These are phyloP conservation scores for Cocos nucifera DNA, from an alignment of 176 grass and related monocot genomes.

Conservation along the genomic window DNA sequence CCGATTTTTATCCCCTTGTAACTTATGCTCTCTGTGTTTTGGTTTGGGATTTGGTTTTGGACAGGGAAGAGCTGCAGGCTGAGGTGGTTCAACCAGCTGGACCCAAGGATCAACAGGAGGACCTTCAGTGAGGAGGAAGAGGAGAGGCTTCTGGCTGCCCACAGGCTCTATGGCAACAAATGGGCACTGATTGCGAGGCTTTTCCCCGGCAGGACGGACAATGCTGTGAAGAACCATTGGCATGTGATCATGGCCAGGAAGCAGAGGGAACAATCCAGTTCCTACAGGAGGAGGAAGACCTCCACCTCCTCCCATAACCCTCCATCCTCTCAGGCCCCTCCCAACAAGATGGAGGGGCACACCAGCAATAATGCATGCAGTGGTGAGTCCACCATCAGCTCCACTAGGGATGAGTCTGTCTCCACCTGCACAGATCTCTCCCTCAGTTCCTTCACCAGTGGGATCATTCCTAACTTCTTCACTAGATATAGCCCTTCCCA, in stretches of 20 bases:
- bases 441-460: background rate
- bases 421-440: background rate
- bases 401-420: background rate
- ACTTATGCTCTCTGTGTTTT: background rate
- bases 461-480: background rate
- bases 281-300: slow-evolving; percentile 5
- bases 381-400: slow-evolving; percentile 5
- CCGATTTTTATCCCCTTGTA: too few relatives aligned
- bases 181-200: slow-evolving; percentile 17
- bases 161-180: slow-evolving; percentile 10
- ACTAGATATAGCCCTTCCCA: background rate
- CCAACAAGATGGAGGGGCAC: background rate
- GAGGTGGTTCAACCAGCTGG: slow-evolving; percentile 18
- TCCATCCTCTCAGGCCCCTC: background rate
- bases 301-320: background rate
- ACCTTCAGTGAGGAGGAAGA: slow-evolving; percentile 10
- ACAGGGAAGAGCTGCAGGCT: slow-evolving; percentile 19
- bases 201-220: slow-evolving; percentile 13
- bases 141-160: slow-evolving; percentile 15
- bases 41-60: background rate
- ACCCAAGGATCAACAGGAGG: slow-evolving; percentile 19
- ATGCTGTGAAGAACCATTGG: slow-evolving; percentile 17
- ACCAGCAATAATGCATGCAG: slow-evolving; percentile 10
- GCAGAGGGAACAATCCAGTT: slow-evolving; percentile 5
- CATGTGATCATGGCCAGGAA: slow-evolving; percentile 22